A percentile compares a stretch with the other conserved stretches of the same genome.
Evolutionary conservation across 768 basidiomycete genomes (phyloP).

Genomic region (Stropharia rugosoannulata): DNA sequence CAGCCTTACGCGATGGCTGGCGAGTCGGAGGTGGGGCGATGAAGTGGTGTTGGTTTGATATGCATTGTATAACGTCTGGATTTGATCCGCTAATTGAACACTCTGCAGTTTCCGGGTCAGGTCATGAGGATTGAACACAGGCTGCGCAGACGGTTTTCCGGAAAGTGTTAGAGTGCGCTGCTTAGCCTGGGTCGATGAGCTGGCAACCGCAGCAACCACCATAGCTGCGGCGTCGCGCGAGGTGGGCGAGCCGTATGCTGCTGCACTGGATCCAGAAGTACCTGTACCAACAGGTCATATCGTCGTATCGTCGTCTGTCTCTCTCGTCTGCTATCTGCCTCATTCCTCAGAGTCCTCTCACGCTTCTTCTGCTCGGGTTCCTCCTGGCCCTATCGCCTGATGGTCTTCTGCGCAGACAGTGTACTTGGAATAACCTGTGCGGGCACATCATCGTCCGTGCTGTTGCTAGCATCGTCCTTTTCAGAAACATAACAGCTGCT

Average conservation of each 20-base stretch:
- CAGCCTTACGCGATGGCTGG: background rate
- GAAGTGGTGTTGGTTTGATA: background rate
- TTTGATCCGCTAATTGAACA: constrained; percentile 34
- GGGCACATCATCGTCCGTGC: constrained; percentile 78
- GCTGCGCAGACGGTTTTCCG: constrained; percentile 21
- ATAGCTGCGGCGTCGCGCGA: constrained; percentile 38
- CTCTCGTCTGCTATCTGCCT: constrained; percentile 17
- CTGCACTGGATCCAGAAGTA: constrained; percentile 10
- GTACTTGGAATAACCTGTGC: constrained; percentile 84
- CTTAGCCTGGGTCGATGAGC: constrained; percentile 24
- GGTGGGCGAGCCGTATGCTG: constrained; percentile 22
- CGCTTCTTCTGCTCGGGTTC: constrained; percentile 60
- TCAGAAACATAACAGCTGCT: constrained; percentile 17
- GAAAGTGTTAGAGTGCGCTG: constrained; percentile 46
- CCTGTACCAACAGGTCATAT: constrained; percentile 35
- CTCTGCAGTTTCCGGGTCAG: constrained; percentile 56
- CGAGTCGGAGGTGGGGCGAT: background rate
- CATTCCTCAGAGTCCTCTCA: constrained; percentile 38
- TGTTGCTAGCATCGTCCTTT: constrained; percentile 37
- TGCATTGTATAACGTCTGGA: constrained; percentile 3
- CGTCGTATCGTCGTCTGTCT: constrained; percentile 27
- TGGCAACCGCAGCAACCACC: constrained; percentile 26
- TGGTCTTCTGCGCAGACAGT: constrained; percentile 76
- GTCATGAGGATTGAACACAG: constrained; percentile 54
- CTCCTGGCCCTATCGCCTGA: constrained; percentile 68